A percentile compares a stretch with the other conserved stretches of the same genome.
Evolutionary conservation across 2,329 filamentous ascomycete genomes (phyloP).

Genomic region (Dothistroma pini): DNA sequence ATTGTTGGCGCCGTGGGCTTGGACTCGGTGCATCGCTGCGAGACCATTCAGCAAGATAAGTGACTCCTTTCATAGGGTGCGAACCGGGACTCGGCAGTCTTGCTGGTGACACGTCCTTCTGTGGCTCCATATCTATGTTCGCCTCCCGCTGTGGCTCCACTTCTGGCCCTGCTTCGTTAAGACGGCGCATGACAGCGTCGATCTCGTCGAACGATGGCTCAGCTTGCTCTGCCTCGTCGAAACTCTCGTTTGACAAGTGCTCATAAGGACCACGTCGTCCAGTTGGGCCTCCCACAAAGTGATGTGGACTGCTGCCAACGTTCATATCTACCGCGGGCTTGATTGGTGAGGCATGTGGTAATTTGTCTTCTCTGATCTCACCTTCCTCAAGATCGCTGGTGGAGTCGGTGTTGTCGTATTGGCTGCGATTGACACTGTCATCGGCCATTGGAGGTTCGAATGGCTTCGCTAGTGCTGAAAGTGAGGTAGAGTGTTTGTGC

Average conservation of each 20-base stretch:
- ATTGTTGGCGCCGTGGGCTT: conserved; percentile 47
- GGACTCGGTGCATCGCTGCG: conserved; percentile 71
- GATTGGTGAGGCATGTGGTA: conserved; percentile 17
- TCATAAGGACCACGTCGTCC: conserved; percentile 1
- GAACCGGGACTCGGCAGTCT: conserved; percentile 27
- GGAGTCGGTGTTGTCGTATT: conserved; percentile 23
- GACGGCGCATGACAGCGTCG: conserved; percentile 84
- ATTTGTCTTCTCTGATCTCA: conserved; percentile 30
- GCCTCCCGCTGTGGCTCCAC: conserved; percentile 37
- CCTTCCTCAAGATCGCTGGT: conserved; percentile 35
- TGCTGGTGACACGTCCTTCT: conserved; percentile 12
- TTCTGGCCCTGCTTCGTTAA: conserved; percentile 69
- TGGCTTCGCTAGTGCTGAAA: conserved; percentile 68
- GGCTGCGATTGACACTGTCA: background rate
- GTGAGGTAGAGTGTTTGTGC: conserved; percentile 42
- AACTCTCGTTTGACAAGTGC: conserved; percentile 14
- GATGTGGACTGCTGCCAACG: background rate
- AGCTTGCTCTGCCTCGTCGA: conserved; percentile 20
- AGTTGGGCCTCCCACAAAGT: conserved; percentile 9
- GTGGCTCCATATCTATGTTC: conserved; percentile 22
- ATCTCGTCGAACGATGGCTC: conserved; percentile 72
- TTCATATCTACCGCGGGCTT: conserved; percentile 4
- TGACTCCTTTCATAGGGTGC: conserved; percentile 29
- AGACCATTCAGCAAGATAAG: conserved; percentile 33
- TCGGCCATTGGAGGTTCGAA: conserved; percentile 50